Evolutionary conservation across 1,139 yeast genomes (phyloP).

Genomic region (Candida albicans): DNA sequence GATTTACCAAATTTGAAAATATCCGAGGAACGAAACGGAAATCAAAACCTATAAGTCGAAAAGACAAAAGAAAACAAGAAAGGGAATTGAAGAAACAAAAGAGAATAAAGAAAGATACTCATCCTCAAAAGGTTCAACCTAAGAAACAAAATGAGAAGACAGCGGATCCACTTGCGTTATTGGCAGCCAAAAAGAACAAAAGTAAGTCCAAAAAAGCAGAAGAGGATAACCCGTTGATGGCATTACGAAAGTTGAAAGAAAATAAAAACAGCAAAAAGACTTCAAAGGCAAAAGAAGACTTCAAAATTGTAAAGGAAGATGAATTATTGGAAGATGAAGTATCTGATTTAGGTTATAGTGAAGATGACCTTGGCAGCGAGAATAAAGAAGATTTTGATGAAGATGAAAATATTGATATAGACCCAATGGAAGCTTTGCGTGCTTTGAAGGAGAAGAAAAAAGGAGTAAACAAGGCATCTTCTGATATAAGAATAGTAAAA

Average conservation of each 20-base stretch:
- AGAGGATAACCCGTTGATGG: conserved; percentile 27
- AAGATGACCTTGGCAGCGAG: conserved; percentile 14
- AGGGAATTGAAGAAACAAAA: conserved; percentile 52
- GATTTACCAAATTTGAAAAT: conserved; percentile 28
- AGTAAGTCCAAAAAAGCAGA: conserved; percentile 15
- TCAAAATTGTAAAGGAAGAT: conserved; percentile 29
- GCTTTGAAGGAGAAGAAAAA: conserved; percentile 10
- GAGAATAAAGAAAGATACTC: conserved; percentile 11
- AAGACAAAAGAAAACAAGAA: conserved; percentile 59
- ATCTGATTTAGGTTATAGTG: conserved; percentile 14
- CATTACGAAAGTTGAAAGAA: conserved; percentile 23
- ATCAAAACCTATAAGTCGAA: conserved; percentile 39
- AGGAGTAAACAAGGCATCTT: background rate
- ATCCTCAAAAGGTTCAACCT: background rate
- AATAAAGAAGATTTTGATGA: conserved; percentile 11
- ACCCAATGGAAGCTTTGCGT: conserved; percentile 34
- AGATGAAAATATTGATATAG: conserved; percentile 14
- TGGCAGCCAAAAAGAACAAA: conserved; percentile 22
- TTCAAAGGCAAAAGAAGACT: conserved; percentile 10
- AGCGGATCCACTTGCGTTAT: conserved; percentile 25
- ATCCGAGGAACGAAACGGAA: conserved; percentile 23
- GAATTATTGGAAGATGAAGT: conserved; percentile 26
- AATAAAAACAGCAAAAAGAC: conserved; percentile 20
- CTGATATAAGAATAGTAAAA: conserved; percentile 20
- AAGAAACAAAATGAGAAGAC: conserved; percentile 14